Conservation (phyloP, 2,329 filamentous ascomycete species). For the Chalaropsis thielavioides region DNA sequence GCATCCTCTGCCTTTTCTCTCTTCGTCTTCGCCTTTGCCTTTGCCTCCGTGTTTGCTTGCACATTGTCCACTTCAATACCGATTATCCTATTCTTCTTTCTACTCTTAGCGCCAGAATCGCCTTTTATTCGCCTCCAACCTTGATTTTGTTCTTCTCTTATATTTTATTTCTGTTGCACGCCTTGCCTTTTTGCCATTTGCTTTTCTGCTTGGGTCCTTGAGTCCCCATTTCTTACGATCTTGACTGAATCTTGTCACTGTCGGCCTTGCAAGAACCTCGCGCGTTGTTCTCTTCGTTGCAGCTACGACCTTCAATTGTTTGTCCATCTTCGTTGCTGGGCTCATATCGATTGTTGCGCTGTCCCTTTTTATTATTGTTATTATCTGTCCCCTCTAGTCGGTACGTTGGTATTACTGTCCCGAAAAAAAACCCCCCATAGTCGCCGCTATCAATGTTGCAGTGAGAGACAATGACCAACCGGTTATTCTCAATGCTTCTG, state of each 20-base stretch:
- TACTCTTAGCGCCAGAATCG: slow-evolving; percentile 2
- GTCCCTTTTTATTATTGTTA: slow-evolving; percentile 17
- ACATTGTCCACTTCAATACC: neutral
- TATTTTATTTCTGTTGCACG: neutral
- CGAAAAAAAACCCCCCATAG: no score
- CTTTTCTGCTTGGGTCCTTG: neutral
- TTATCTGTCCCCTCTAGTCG: slow-evolving; percentile 9
- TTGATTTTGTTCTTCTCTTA: neutral
- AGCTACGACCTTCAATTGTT: neutral
- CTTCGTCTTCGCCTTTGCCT: neutral
- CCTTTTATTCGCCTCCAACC: neutral
- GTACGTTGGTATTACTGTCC: neutral
- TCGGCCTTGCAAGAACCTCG: neutral
- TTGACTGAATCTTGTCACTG: neutral
- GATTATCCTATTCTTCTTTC: neutral
- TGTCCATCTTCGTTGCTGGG: neutral
- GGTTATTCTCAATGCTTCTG: neutral
- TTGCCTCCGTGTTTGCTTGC: neutral
- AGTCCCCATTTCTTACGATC: neutral
- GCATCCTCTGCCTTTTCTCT: neutral
- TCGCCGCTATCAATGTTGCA: neutral
- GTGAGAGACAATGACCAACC: neutral
- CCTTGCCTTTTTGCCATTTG: neutral
- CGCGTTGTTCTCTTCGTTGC: slow-evolving; percentile 15
- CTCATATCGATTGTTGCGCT: slow-evolving; percentile 1